These are phyloP conservation scores for Cyanidiococcus yangmingshanensis DNA, from an alignment of 23 red algal species.

Conservation along the genomic window DNA sequence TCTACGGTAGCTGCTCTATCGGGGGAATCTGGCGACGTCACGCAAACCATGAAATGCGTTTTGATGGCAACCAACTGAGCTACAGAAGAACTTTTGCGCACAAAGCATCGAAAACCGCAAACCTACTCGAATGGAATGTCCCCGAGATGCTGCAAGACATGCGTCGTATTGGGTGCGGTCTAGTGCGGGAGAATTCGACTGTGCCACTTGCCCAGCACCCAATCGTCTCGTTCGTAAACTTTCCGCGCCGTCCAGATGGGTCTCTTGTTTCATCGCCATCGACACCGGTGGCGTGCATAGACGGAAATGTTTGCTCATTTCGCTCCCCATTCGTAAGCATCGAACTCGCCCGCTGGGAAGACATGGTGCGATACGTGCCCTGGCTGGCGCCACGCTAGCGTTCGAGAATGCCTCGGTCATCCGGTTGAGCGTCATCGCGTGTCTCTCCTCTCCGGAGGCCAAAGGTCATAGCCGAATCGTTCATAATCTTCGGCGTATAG, in stretches of 20 bases:
- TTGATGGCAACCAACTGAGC: neutral
- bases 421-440: too few relatives aligned
- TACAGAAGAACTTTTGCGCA: neutral
- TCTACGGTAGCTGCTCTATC: neutral
- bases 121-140: neutral
- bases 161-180: neutral
- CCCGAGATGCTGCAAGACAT: constrained; percentile 12
- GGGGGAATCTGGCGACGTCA: neutral
- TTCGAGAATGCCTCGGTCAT: too few relatives aligned
- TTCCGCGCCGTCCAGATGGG: too few relatives aligned
- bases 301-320: too few relatives aligned
- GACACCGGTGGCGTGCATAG: too few relatives aligned
- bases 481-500: constrained; percentile 13
- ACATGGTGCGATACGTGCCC: too few relatives aligned
- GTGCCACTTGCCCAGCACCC: too few relatives aligned
- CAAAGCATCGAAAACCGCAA: neutral
- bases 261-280: too few relatives aligned
- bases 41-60: neutral
- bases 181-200: constrained; percentile 2
- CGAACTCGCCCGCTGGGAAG: too few relatives aligned
- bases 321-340: too few relatives aligned
- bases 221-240: too few relatives aligned
- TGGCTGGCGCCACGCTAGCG: too few relatives aligned
- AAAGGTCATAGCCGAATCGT: constrained; percentile 17
- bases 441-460: neutral